Evolutionary conservation across 1,284 basidiomycete species (phyloP).

Genomic region (Cystobasidium slooffiae): DNA sequence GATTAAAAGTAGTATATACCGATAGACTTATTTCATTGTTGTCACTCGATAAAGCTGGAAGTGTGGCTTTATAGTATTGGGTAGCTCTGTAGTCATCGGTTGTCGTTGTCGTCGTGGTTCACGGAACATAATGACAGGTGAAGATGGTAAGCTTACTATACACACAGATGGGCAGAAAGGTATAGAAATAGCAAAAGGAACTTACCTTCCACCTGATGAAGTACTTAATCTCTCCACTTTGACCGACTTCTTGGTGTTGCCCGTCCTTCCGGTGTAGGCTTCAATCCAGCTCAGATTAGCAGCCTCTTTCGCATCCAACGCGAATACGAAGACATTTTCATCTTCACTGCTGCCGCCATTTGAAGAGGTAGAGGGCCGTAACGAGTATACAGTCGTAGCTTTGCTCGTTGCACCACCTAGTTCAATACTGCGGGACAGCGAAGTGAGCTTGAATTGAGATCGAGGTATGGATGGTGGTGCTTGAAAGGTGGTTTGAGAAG

Average conservation of each 20-base stretch:
- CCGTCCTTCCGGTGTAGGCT: slow-evolving; percentile 61
- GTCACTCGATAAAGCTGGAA: slow-evolving; percentile 21
- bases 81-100: neutral
- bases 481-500: neutral
- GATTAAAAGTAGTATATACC: slow-evolving; percentile 45
- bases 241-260: slow-evolving; percentile 63
- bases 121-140: neutral
- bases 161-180: neutral
- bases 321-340: slow-evolving; percentile 67
- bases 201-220: too few species aligned
- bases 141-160: neutral
- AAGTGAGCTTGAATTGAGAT: slow-evolving; percentile 13
- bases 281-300: slow-evolving; percentile 67
- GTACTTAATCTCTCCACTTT: neutral
- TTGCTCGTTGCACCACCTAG: slow-evolving; percentile 82
- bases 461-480: slow-evolving; percentile 19
- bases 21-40: slow-evolving; percentile 37
- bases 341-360: slow-evolving; percentile 60
- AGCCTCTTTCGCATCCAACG: slow-evolving; percentile 68
- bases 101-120: neutral
- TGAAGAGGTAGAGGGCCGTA: slow-evolving; percentile 64
- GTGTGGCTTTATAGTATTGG: slow-evolving; percentile 32
- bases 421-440: slow-evolving; percentile 77
- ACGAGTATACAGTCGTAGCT: slow-evolving; percentile 82
- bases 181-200: too few species aligned